phyloP scores from a whole-genome alignment of 1,284 basidiomycete species.

The Sparassis latifolia region DNA sequence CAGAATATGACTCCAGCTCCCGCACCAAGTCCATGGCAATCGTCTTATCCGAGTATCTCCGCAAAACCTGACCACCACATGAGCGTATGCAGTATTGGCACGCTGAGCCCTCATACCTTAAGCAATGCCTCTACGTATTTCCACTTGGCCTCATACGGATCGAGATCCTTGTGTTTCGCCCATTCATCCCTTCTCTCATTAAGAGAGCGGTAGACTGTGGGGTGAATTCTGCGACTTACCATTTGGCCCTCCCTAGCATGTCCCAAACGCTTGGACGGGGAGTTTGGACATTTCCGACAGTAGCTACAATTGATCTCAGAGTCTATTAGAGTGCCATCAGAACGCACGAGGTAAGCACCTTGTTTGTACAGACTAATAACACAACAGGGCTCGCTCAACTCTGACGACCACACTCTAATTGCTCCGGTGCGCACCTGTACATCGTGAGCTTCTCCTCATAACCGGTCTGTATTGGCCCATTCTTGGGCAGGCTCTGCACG shows the following conservation, averaged over 20 bases:
- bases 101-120: constrained; percentile 63
- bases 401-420: not conserved
- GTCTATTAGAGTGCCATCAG: too few species aligned
- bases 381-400: too few species aligned
- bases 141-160: constrained; percentile 79
- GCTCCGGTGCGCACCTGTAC: constrained; percentile 61
- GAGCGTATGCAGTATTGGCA: too few species aligned
- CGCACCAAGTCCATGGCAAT: constrained; percentile 69
- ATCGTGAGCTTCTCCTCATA: constrained; percentile 96
- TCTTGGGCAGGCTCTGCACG: constrained; percentile 87
- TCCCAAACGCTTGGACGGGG: constrained; percentile 86
- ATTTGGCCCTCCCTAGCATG: constrained; percentile 92
- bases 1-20: constrained; percentile 79
- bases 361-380: constrained; percentile 78
- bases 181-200: constrained; percentile 94
- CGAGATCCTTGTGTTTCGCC: constrained; percentile 84
- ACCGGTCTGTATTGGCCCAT: constrained; percentile 91
- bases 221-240: constrained; percentile 41
- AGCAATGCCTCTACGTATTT: constrained; percentile 85
- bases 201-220: too few species aligned
- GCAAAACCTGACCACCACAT: constrained; percentile 57
- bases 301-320: constrained; percentile 48
- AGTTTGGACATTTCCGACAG: constrained; percentile 78
- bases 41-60: constrained; percentile 80
- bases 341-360: constrained; percentile 64